Evolutionary conservation across 768 basidiomycete genomes (phyloP).

Genomic region (Rhizopogon salebrosus): DNA sequence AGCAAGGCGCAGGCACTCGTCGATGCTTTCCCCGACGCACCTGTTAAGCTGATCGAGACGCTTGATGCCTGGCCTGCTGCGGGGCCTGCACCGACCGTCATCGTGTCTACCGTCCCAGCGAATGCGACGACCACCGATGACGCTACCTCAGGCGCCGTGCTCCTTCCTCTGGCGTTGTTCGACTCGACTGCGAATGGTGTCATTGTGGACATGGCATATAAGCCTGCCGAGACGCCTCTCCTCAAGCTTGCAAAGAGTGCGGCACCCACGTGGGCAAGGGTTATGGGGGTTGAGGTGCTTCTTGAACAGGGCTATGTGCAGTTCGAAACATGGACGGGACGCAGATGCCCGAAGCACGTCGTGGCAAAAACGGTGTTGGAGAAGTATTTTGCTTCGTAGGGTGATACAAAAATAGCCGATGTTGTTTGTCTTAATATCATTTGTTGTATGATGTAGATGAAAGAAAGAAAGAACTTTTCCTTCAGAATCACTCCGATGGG

Average conservation of each 20-base stretch:
- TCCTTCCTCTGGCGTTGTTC: constrained; percentile 56
- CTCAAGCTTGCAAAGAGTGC: constrained; percentile 56
- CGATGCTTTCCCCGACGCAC: constrained; percentile 57
- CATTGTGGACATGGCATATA: constrained; percentile 93
- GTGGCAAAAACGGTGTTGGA: constrained; percentile 47
- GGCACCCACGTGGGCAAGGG: constrained; percentile 54
- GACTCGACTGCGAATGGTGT: constrained; percentile 56
- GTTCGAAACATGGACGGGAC: constrained; percentile 78
- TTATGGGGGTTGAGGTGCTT: constrained; percentile 80
- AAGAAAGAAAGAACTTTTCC: too few relatives aligned
- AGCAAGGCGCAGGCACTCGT: constrained; percentile 69
- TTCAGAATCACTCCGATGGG: too few relatives aligned
- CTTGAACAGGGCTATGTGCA: constrained; percentile 87
- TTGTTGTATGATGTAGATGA: neutral
- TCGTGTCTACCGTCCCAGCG: constrained; percentile 88
- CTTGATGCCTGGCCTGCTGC: constrained; percentile 49
- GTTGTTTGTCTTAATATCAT: neutral
- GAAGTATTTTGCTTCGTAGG: constrained; percentile 29
- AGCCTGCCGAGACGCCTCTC: constrained; percentile 80
- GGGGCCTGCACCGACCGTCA: constrained; percentile 53
- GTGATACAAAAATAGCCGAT: neutral
- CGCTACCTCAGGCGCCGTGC: constrained; percentile 32
- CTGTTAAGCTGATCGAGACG: constrained; percentile 53
- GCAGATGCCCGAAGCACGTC: constrained; percentile 44
- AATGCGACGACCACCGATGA: constrained; percentile 44